A percentile compares a stretch with the other conserved stretches of the same genome.
These are phyloP conservation scores for Juncus effusus DNA, from an alignment of 176 grass and related monocot genomes.

Conservation along the genomic window DNA sequence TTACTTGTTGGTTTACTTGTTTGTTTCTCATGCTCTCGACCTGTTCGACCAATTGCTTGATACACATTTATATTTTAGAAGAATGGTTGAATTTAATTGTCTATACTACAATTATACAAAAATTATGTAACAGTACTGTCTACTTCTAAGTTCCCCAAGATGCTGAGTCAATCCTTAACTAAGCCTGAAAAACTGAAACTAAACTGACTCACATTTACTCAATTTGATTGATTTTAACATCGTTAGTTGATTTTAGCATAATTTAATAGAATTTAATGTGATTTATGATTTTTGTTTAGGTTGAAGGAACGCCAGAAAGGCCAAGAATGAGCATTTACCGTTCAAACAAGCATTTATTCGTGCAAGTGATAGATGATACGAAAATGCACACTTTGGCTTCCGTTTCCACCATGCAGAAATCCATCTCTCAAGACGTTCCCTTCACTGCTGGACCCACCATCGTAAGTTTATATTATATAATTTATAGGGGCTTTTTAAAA, in stretches of 20 bases:
- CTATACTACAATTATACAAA: too few relatives aligned
- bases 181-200: too few relatives aligned
- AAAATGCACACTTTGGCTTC: conserved; percentile 84
- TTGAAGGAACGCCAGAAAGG: conserved; percentile 71
- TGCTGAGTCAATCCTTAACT: too few relatives aligned
- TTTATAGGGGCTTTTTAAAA: neutral
- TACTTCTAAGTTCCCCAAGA: too few relatives aligned
- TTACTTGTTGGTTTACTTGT: neutral
- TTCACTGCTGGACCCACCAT: conserved; percentile 80
- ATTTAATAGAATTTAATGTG: too few relatives aligned
- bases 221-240: too few relatives aligned
- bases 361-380: conserved; percentile 90
- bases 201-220: too few relatives aligned
- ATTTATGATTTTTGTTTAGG: conserved; percentile 41
- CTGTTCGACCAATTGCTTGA: conserved; percentile 34
- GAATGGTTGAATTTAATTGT: too few relatives aligned
- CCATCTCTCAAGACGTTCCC: conserved; percentile 48
- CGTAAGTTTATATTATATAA: conserved; percentile 44
- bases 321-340: conserved; percentile 73
- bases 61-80: too few relatives aligned
- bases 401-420: conserved; percentile 89
- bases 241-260: too few relatives aligned
- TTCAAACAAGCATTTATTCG: conserved; percentile 85
- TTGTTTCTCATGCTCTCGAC: conserved; percentile 1
- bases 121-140: too few relatives aligned